A percentile compares a stretch with the other conserved stretches of the same genome.
Conservation (phyloP, 129 eudicot species). For the Tagetes erecta region DNA sequence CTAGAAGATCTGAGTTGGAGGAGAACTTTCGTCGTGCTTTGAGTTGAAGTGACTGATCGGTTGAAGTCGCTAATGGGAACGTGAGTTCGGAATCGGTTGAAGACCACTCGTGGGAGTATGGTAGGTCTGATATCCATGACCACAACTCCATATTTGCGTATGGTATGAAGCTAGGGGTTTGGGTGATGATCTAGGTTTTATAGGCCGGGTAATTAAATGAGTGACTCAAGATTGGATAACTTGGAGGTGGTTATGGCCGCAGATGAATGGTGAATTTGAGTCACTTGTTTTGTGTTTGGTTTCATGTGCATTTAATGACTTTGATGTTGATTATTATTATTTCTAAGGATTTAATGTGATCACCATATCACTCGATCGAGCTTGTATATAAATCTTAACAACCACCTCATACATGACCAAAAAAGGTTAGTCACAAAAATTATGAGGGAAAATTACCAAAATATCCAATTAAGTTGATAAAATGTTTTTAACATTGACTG, state of each 20-base stretch:
- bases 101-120: conserved; percentile 60
- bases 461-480: too few relatives aligned
- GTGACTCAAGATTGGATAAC: conserved; percentile 54
- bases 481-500: too few relatives aligned
- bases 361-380: background rate
- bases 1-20: conserved; percentile 36
- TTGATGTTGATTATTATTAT: conserved; percentile 6
- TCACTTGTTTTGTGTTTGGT: conserved; percentile 29
- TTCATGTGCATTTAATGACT: conserved; percentile 38
- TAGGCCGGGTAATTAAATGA: conserved; percentile 30
- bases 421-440: background rate
- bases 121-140: conserved; percentile 87
- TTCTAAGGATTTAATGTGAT: background rate
- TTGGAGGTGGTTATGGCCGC: conserved; percentile 69
- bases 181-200: conserved; percentile 17
- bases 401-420: background rate
- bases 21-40: conserved; percentile 53
- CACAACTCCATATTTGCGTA: conserved; percentile 65
- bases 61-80: conserved; percentile 45
- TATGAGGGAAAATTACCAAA: too few relatives aligned
- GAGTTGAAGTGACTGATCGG: conserved; percentile 49
- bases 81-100: conserved; percentile 41
- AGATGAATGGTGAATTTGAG: conserved; percentile 40
- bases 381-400: background rate
- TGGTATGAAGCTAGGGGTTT: too few relatives aligned